phyloP scores from a whole-genome alignment of 2,329 filamentous ascomycete species.

The Aspergillus chevalieri region DNA sequence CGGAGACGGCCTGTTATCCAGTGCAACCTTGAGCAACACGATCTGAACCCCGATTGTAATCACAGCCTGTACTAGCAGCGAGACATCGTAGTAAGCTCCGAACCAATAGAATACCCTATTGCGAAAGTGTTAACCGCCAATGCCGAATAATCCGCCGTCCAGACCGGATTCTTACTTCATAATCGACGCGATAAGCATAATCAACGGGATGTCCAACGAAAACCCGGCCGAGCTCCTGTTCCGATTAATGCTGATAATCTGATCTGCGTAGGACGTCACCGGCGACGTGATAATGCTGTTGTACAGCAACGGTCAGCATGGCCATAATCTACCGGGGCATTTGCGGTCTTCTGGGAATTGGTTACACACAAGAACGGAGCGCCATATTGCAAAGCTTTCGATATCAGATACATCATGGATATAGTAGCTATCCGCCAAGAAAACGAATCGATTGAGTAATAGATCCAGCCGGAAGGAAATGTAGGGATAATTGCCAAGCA shows the following conservation, averaged over 20 bases:
- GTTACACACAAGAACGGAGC: conserved; percentile 44
- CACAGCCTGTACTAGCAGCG: conserved; percentile 54
- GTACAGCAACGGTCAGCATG: conserved; percentile 7
- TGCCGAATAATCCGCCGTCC: background rate
- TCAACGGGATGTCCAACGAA: conserved; percentile 60
- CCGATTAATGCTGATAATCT: conserved; percentile 59
- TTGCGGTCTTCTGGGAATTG: background rate
- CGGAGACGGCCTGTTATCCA: conserved; percentile 49
- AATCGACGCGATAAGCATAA: conserved; percentile 61
- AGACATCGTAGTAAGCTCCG: conserved; percentile 53
- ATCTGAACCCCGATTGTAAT: conserved; percentile 56
- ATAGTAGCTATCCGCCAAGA: background rate
- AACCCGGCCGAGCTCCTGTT: conserved; percentile 57
- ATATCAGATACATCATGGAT: conserved; percentile 34
- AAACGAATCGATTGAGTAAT: background rate
- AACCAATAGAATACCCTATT: conserved; percentile 60
- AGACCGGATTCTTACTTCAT: conserved; percentile 45
- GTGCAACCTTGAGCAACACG: conserved; percentile 55
- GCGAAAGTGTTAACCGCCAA: conserved; percentile 5
- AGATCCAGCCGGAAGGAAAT: background rate
- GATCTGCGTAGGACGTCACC: conserved; percentile 60
- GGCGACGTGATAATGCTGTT: conserved; percentile 55
- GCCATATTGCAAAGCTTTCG: conserved; percentile 39
- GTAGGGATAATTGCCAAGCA: background rate
- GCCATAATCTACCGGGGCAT: background rate